A percentile compares a stretch with the other conserved stretches of the same genome.
Conservation (phyloP, 371 early-diverging fungal species). For the Syncephalastrum monosporum region DNA sequence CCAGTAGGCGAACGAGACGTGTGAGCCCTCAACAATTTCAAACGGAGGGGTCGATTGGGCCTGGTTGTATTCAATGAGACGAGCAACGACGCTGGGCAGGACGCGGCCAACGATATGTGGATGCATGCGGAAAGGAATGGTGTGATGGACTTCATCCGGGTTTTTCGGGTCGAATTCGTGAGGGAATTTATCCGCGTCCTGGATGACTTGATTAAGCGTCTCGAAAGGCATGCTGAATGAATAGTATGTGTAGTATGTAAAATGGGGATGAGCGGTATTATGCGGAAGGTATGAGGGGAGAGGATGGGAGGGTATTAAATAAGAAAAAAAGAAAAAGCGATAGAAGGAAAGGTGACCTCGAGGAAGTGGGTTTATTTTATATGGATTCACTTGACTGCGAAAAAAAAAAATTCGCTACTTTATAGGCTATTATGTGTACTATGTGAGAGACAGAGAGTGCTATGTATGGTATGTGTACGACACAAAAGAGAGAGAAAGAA, state of each 20-base stretch:
- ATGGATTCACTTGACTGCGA: too few species aligned
- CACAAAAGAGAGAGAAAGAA: not conserved
- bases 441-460: too few species aligned
- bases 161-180: constrained; percentile 23
- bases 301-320: constrained; percentile 1
- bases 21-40: constrained; percentile 19
- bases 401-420: too few species aligned
- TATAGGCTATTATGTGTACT: too few species aligned
- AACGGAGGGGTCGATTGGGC: constrained; percentile 22
- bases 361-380: not conserved
- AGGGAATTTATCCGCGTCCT: constrained; percentile 45
- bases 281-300: not conserved
- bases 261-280: too few species aligned
- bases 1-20: constrained; percentile 25
- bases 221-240: constrained; percentile 10
- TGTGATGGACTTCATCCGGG: constrained; percentile 22
- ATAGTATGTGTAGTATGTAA: too few species aligned
- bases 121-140: constrained; percentile 29
- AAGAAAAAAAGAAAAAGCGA: not conserved
- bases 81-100: constrained; percentile 26
- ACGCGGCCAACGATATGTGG: constrained; percentile 35
- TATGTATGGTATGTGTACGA: too few species aligned
- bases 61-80: constrained; percentile 34
- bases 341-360: constrained; percentile 9
- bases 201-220: constrained; percentile 28